Evolutionary conservation across 768 basidiomycete genomes (phyloP), one percentile per base, ranked within the genome.

Genomic region (Clathrus columnatus): DNA sequence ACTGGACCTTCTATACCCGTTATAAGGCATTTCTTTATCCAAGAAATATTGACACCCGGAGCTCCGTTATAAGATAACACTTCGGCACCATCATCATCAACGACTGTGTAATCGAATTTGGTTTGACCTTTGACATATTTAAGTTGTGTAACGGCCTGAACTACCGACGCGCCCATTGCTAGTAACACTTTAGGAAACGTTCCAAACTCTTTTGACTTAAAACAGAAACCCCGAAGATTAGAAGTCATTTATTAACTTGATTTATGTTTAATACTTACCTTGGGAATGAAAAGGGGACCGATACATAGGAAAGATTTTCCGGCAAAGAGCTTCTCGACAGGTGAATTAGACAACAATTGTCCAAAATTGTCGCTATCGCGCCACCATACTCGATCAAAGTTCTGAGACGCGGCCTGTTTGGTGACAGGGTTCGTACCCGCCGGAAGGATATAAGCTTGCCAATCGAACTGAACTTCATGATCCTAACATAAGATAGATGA

Each of bases 21-120:
- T 57, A 87, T 76, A 27, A 91, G 69, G 62, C 85, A 85, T 47
- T 87, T 79, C 67, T 91, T 92, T 41, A 91, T 78, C 87, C 87
- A 91, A 17, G 68, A 63, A 69, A 87, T 80, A 56, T 75, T 69
- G 16, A 83, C 82, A 41, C 69, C 69, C 17, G 69, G 72, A 21
- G 63, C 72, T 20, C 46, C 57, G 30, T 63, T 63, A 28, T 53
- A 47, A 21, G 58, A 61, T 53, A 60, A 60, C 41, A 68, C 60
- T 41, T 67, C 61, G 7, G 64, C 21, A 17, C n/a, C n/a, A n/a
- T 58, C 64, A 28, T 84, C 80, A 59, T 80, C 78, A 57, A 83
- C 74, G 51, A 92, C 73, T 41, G 89, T 68, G 57, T 82, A 83
- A 63, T 85, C 77, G 65, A 81, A 89, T 6, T 59, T 65, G 26